These are phyloP conservation scores for Cyclocybe aegerita DNA, from an alignment of 768 basidiomycete genomes.

Conservation along the genomic window DNA sequence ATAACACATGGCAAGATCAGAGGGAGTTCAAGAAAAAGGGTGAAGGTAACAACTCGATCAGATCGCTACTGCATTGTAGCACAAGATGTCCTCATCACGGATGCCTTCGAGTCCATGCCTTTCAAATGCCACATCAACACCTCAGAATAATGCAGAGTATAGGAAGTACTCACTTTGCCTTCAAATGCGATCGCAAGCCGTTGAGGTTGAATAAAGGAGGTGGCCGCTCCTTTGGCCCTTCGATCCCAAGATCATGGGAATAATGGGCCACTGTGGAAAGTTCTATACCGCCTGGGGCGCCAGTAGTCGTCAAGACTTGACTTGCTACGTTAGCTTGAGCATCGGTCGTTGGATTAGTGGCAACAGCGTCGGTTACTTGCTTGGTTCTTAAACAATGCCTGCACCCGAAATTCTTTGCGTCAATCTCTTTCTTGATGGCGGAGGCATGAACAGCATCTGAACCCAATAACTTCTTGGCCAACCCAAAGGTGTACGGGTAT, in stretches of 20 bases:
- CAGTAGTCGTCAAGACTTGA: neutral
- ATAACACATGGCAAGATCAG: no score
- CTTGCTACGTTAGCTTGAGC: neutral
- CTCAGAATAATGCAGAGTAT: neutral
- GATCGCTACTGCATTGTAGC: neutral
- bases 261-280: conserved; percentile 2
- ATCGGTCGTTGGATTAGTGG: neutral
- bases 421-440: conserved; percentile 27
- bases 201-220: conserved; percentile 45
- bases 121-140: neutral
- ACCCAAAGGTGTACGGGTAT: conserved; percentile 16
- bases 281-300: neutral
- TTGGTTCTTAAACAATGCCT: conserved; percentile 42
- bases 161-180: conserved; percentile 48
- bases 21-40: no score
- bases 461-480: conserved; percentile 20
- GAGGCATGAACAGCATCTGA: conserved; percentile 3
- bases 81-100: conserved; percentile 57
- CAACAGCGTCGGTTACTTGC: conserved; percentile 5
- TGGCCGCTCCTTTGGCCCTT: conserved; percentile 13
- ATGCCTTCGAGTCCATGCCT: conserved; percentile 51
- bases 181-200: conserved; percentile 61
- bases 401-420: conserved; percentile 47
- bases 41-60: no score
- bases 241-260: conserved; percentile 9